phyloP scores from a whole-genome alignment of 495 filamentous ascomycete genomes.

The Penicillium samsonianum region DNA sequence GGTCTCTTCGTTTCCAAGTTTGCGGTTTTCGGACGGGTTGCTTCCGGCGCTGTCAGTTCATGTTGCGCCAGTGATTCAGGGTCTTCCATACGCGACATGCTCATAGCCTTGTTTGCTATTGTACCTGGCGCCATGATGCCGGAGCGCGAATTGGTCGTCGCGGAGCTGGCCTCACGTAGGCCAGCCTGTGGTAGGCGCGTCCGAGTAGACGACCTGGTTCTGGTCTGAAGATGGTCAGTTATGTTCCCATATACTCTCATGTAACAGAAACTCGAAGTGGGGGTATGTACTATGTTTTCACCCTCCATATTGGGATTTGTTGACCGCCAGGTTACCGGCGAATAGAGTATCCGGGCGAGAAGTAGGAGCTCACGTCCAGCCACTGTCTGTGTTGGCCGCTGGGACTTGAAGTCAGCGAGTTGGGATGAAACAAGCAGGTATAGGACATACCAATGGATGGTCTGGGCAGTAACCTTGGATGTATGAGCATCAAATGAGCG shows the following conservation, averaged over 20 bases:
- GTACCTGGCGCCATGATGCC: conserved; percentile 51
- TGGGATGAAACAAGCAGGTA: background rate
- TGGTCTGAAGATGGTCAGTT: conserved; percentile 17
- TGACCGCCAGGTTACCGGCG: conserved; percentile 32
- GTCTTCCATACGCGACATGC: conserved; percentile 36
- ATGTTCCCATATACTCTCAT: background rate
- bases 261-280: conserved; percentile 5
- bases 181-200: conserved; percentile 40
- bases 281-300: conserved; percentile 37
- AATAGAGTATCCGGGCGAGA: conserved; percentile 30
- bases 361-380: conserved; percentile 30
- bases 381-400: conserved; percentile 20
- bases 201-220: conserved; percentile 34
- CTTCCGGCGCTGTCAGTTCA: conserved; percentile 55
- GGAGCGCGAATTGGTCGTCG: conserved; percentile 68
- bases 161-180: conserved; percentile 61
- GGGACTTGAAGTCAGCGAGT: background rate
- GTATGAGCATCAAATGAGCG: conserved; percentile 11
- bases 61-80: background rate
- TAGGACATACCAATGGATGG: conserved; percentile 15
- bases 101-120: conserved; percentile 38
- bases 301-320: conserved; percentile 37
- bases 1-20: conserved; percentile 39
- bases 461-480: conserved; percentile 3
- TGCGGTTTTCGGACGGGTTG: conserved; percentile 56